Percentiles rank a stretch among this genome's conserved stretches.
Evolutionary conservation across 306 rosid genomes (phyloP).

Genomic region (Vicia faba): DNA sequence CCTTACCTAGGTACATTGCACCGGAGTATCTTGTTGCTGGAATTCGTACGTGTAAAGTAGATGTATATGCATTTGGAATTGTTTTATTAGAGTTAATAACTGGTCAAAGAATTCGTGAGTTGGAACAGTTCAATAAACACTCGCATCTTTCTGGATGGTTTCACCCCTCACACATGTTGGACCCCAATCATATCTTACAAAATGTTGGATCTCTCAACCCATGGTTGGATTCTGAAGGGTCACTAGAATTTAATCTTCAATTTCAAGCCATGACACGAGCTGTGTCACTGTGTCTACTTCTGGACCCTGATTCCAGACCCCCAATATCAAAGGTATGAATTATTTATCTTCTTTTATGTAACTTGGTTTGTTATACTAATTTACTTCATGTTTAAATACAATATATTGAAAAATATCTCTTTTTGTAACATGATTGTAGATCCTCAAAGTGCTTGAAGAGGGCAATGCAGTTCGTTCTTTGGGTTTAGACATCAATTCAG

Average conservation of each 20-base stretch:
- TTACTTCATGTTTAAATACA: background rate
- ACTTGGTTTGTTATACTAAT: slow-evolving; percentile 15
- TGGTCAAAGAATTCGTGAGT: slow-evolving; percentile 63
- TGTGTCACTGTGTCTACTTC: slow-evolving; percentile 77
- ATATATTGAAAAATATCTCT: background rate
- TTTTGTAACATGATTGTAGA: slow-evolving; percentile 40
- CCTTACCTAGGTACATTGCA: slow-evolving; percentile 76
- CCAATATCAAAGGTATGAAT: slow-evolving; percentile 80
- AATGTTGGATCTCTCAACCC: slow-evolving; percentile 63
- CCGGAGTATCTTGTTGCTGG: slow-evolving; percentile 81
- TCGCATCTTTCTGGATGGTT: slow-evolving; percentile 61
- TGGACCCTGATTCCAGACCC: slow-evolving; percentile 83
- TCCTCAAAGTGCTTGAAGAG: slow-evolving; percentile 91
- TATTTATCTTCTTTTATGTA: background rate
- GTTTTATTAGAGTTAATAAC: slow-evolving; percentile 78
- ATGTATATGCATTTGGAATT: slow-evolving; percentile 89
- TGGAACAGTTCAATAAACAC: slow-evolving; percentile 56
- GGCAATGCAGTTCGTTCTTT: slow-evolving; percentile 63
- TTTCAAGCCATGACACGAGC: slow-evolving; percentile 81
- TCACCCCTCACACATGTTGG: slow-evolving; percentile 57
- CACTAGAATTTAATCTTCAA: slow-evolving; percentile 65
- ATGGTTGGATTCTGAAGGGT: slow-evolving; percentile 51
- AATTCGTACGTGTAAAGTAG: slow-evolving; percentile 75
- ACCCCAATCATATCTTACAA: slow-evolving; percentile 56
- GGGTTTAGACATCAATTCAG: slow-evolving; percentile 64